These are phyloP conservation scores for Aspergillus hortae DNA, from an alignment of 2,329 filamentous ascomycete genomes.

Conservation along the genomic window DNA sequence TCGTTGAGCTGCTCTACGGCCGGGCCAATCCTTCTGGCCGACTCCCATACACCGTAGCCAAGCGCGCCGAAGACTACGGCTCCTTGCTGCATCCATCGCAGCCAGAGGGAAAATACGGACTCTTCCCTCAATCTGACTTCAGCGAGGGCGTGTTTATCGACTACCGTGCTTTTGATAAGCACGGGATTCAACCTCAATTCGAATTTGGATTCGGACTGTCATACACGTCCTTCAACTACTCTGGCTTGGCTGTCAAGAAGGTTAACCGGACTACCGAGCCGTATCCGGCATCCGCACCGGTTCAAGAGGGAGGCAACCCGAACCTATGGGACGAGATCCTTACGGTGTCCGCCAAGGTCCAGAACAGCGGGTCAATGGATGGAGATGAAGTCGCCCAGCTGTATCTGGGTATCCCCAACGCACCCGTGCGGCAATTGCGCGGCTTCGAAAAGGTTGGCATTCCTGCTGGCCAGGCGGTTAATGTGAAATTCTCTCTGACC, in stretches of 20 bases:
- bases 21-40: constrained; percentile 55
- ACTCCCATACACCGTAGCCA: constrained; percentile 61
- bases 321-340: constrained; percentile 51
- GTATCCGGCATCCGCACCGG: constrained; percentile 27
- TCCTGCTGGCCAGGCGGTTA: constrained; percentile 36
- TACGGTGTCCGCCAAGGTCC: constrained; percentile 44
- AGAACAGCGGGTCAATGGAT: constrained; percentile 47
- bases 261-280: background rate
- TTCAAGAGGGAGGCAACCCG: constrained; percentile 52
- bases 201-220: constrained; percentile 38
- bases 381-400: constrained; percentile 54
- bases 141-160: constrained; percentile 52
- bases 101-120: constrained; percentile 13
- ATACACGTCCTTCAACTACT: constrained; percentile 25
- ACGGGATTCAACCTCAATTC: constrained; percentile 34
- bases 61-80: constrained; percentile 55
- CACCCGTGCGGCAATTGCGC: constrained; percentile 40
- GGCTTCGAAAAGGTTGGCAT: constrained; percentile 52
- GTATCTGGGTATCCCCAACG: constrained; percentile 44
- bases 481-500: constrained; percentile 43
- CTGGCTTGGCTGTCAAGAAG: constrained; percentile 6
- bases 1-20: constrained; percentile 58
- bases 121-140: constrained; percentile 38
- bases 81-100: constrained; percentile 11
- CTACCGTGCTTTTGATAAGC: constrained; percentile 50